A percentile compares a stretch with the other conserved stretches of the same genome.
phyloP scores from a whole-genome alignment of 192 early-diverging fungal genomes.

The Rhizophagus prolifer region DNA sequence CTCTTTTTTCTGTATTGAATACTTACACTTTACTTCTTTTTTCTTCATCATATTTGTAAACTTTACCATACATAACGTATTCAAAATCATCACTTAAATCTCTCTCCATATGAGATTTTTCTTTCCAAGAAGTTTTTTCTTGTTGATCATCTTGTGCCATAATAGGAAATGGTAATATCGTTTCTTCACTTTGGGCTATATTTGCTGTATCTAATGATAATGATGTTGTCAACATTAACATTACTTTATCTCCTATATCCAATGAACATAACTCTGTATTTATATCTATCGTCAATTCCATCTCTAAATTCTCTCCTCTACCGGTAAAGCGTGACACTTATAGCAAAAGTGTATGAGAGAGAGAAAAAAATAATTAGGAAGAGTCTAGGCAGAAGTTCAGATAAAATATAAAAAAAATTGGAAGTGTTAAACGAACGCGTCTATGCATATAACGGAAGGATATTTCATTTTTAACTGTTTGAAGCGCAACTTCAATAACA shows the following conservation, averaged over 20 bases:
- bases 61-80: conserved; percentile 98
- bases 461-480: too few species aligned
- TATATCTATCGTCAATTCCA: conserved; percentile 89
- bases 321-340: conserved; percentile 88
- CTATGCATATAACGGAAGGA: too few species aligned
- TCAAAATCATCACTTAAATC: conserved; percentile 94
- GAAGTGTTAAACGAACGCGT: too few species aligned
- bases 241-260: conserved; percentile 80
- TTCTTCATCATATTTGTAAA: conserved; percentile 92
- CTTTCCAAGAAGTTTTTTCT: conserved; percentile 63
- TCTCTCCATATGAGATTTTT: conserved; percentile 61
- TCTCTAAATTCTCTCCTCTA: conserved; percentile 81
- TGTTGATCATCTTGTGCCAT: conserved; percentile 44
- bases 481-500: background rate
- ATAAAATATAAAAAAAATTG: too few species aligned
- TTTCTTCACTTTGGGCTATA: conserved; percentile 46
- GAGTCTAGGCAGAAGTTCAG: too few species aligned
- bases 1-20: background rate
- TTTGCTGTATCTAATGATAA: conserved; percentile 57
- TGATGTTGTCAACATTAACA: conserved; percentile 78
- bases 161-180: conserved; percentile 34
- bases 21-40: conserved; percentile 71
- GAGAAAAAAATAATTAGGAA: background rate
- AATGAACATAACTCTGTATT: conserved; percentile 95
- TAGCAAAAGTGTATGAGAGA: background rate